Conservation (phyloP, 2,329 filamentous ascomycete species). For the Trichoderma asperellum region DNA sequence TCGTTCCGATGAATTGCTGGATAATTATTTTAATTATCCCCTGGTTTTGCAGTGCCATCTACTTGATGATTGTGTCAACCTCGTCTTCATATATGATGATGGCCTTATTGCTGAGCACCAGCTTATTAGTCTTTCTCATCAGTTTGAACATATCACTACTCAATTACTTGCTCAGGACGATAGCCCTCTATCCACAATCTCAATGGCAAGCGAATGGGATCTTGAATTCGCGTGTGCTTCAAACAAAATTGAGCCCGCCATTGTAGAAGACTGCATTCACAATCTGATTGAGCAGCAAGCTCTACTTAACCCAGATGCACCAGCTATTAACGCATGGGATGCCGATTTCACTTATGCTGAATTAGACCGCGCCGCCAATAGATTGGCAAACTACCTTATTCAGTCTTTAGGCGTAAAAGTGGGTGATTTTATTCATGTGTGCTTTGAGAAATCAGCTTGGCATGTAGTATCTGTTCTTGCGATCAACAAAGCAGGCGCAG, state of each 20-base stretch:
- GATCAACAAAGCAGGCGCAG: constrained; percentile 27
- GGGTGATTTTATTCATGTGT: constrained; percentile 20
- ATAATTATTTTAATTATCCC: constrained; percentile 28
- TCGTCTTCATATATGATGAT: constrained; percentile 26
- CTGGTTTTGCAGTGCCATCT: constrained; percentile 22
- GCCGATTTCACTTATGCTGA: constrained; percentile 18
- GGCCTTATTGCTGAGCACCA: constrained; percentile 19
- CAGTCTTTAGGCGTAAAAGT: constrained; percentile 1
- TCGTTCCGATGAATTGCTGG: constrained; percentile 13
- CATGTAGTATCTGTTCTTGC: constrained; percentile 20
- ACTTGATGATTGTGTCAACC: constrained; percentile 2
- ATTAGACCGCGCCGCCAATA: constrained; percentile 4
- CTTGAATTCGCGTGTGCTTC: constrained; percentile 4
- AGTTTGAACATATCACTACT: constrained; percentile 18
- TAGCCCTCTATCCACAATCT: constrained; percentile 5
- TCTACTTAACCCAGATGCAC: neutral
- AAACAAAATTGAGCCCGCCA: constrained; percentile 3
- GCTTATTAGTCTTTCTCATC: constrained; percentile 15
- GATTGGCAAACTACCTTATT: constrained; percentile 3
- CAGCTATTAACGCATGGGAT: constrained; percentile 21
- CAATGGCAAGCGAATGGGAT: constrained; percentile 25
- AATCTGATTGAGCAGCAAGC: constrained; percentile 9
- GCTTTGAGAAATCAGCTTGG: constrained; percentile 27
- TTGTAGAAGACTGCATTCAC: constrained; percentile 24
- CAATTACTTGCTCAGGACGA: constrained; percentile 11